Evolutionary conservation across 2,329 filamentous ascomycete genomes (phyloP), one percentile per base, ranked within the genome.

Genomic region (Scleromitrula shiraiana): DNA sequence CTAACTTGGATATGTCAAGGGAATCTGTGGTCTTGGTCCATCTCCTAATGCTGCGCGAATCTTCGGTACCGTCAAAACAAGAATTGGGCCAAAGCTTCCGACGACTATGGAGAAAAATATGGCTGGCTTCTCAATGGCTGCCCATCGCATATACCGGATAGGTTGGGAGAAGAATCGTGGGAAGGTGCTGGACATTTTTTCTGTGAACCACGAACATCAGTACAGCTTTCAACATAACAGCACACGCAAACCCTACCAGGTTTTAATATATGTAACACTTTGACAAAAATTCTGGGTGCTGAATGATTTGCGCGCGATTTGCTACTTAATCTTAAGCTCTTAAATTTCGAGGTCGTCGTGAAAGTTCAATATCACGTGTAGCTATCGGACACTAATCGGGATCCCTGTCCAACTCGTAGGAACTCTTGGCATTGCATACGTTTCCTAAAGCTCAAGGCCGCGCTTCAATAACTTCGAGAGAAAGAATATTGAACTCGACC

Each of bases 1-100:
- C 88, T 67, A 78, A 97, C 91, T 79, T 52, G 93, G 93, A 74
- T 97, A 98, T 65, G 89, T 94, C 67, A 90, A 71, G 26, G 93
- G 93, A 56, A 97, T 82, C 49, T 74, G 78, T 55, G 78, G 71
- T 54, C 84, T 77, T 59, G 82, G 77, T 59, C 81, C 70, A 65
- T 95, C 88, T 59, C 90, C 90, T 49, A 95, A 68, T 55, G 71
- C 74, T 53, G 73, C 70, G 66, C 90, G 75, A 58, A 94, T 72
- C 40, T 88, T 85, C 36, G 90, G 89, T 1, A 88, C 83, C 49
- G 77, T 73, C 51, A 84, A 67, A 54, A 95, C 71, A 50, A 78
- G 70, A 49, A 85, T 67, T 29, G 91, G 93, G 9, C 89, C 89
- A 47, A 80, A 62, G 55, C 69, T 72, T 59, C 87, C 91, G 57